Base-by-base conservation (phyloP, 176 grass and related monocot species). In the Canna indica region DNA sequence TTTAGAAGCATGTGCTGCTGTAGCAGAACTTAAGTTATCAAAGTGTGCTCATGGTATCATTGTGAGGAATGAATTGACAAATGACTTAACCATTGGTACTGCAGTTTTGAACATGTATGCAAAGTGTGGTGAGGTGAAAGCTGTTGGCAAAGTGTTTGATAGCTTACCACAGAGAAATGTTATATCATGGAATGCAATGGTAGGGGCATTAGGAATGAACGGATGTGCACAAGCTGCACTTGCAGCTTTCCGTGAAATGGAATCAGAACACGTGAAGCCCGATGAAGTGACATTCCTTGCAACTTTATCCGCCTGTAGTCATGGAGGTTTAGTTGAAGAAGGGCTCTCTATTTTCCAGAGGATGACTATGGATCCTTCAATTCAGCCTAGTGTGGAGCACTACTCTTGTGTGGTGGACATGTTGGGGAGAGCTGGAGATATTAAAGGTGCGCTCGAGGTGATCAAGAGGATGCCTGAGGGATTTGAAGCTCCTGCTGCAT, bases 201-300 rank as follows among this genome's bases (percentile, higher is more conserved):
- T 88, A 74, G 75, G 86, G 3, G 86, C 72, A 9, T 64, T 88
- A 24, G 86, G 86, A 12, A 82, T 84, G 86, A 88, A 88, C 14
- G 86, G 86, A 1, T 50, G 71, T 0, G 67, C 82, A 13, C 10
- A 3, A 17, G 86, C 76, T 39, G 77, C 86, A 38, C 57, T 88
- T 1, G 17, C 58, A 2, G 24, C 73, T 42, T 31, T 85, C 25
- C 9, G 28, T 36, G 63, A 42, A 71, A 88, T 88, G 86, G 73
- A 76, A 53, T 14, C 6, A 2, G 44, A 72, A 17, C 27, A 65
- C 36, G 53, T 76, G 25, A 54, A 58, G 71, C 82, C 82, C 2
- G 81, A 88, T 18, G 48, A 52, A 64, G 50, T 81, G 29, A 88
- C 78, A 0, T 72, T 85, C 46, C 75, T 88, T 0, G 47, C 75